Base-by-base conservation (phyloP, 2,329 filamentous ascomycete species). In the Arthroderma uncinatum region DNA sequence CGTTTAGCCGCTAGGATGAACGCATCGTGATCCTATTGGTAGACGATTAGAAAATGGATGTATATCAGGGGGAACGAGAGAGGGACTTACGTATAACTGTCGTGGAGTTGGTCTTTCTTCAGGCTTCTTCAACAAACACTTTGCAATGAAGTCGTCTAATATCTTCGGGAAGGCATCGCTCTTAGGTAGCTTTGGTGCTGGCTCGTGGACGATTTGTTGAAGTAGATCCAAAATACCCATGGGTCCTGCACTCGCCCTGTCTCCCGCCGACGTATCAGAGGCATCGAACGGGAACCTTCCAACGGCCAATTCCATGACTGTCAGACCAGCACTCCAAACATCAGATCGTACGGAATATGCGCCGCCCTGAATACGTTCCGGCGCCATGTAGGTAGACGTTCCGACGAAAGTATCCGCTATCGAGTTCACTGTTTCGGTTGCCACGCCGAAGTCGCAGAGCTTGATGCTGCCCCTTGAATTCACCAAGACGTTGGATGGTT, bases 361-460 rank as follows among this genome's bases (percentile, higher is more conserved):
- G 62, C 93, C 90, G 61, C 93, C 93, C 71, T 97, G 91, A 64
- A 98, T 98, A 71, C 93, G 84, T 76, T 98, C 93, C 0, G 93
- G 93, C 0, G 93, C 93, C 93, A 98, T 98, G 77, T 98, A 98
- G 57, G 93, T 98, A 37, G 93, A 96, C 1, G 93, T 98, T 55
- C 93, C 93, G 36, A 98, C 93, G 67, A 98, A 98, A 0, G 93
- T 98, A 69, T 97, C 92, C 54, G 93, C 93, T 63, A 98, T 90
- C 3, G 93, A 97, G 74, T 97, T 97, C 70, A 97, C 90, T 14
- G 96, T 82, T 73, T 98, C 93, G 63, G 91, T 93, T 3, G 92
- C 96, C n/a, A 98, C 93, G 65, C 93, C 93, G 70, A 98, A 98
- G 72, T 98, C 93, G 74, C 92, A 97, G 4, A 98, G 82, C 75